Conservation (phyloP, 2,329 filamentous ascomycete genomes). For the Venturia aucupariae region DNA sequence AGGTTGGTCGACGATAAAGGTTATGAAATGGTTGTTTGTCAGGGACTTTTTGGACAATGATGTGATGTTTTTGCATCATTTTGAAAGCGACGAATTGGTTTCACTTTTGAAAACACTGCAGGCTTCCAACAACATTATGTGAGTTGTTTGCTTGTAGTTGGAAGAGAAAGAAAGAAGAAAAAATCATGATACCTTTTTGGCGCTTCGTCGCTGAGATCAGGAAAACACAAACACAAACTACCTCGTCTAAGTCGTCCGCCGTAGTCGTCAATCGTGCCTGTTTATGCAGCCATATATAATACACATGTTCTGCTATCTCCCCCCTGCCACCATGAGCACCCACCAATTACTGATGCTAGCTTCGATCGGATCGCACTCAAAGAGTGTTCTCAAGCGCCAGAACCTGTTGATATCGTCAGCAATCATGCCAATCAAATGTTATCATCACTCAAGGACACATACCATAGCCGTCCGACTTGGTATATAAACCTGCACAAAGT, state of each 20-base stretch:
- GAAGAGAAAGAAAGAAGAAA: too few relatives aligned
- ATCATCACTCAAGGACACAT: conserved; percentile 40
- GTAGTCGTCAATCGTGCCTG: background rate
- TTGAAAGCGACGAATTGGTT: too few relatives aligned
- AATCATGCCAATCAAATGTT: background rate
- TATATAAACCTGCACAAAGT: conserved; percentile 88
- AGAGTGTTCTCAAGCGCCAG: conserved; percentile 23
- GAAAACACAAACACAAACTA: background rate
- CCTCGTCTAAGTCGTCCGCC: background rate
- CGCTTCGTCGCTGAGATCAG: background rate
- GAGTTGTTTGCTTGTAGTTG: too few relatives aligned
- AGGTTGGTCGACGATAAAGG: too few relatives aligned
- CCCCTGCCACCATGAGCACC: background rate
- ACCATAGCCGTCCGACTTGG: conserved; percentile 78
- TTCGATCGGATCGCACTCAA: background rate
- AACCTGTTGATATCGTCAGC: conserved; percentile 32
- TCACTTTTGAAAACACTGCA: too few relatives aligned
- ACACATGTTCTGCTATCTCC: background rate
- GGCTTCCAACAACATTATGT: too few relatives aligned
- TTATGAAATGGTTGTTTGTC: too few relatives aligned
- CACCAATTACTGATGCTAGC: too few relatives aligned
- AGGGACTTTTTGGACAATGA: too few relatives aligned
- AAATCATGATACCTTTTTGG: background rate
- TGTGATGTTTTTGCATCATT: too few relatives aligned
- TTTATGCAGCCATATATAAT: background rate